Evolutionary conservation across 345 rosid genomes (phyloP), one percentile per base, ranked within the genome.

Genomic region (Syzygium aromaticum): DNA sequence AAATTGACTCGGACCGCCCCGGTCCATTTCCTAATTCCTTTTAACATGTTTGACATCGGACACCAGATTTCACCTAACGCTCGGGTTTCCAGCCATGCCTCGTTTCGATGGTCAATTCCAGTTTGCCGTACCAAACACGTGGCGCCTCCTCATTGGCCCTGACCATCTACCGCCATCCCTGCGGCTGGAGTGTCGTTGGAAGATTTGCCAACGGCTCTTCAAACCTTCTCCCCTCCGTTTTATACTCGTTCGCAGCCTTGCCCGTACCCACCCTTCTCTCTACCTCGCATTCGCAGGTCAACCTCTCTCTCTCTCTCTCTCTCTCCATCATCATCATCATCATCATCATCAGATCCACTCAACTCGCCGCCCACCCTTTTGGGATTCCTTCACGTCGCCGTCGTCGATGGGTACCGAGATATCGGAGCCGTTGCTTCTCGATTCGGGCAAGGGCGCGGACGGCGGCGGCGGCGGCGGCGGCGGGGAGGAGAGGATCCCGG

Each of bases 401-500:
- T 38, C 51, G 7, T 38, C 85, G 83, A 97, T 96, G 98, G 98
- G 93, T 88, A 87, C 77, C 87, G 94, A 90, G 90, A 94, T 92
- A 85, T 88, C 96, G 9, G 94, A 90, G 88, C 92, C 95, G 85
- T 85, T 92, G 90, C 84, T 92, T 8, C 57, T 87, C 27, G 94
- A 89, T 86, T 86, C 93, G 28, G 84, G 25, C 22, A 91, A 88
- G 87, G 8, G 33, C 52, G 54, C 8, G 52, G 51, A 51, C 15
- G 64, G 22, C 6, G 73, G 17, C 53, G 54, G 63, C 22, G 56
- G 6, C 54, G 54, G 13, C 87, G 88, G 83, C 63, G 88, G 49
- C 25, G 88, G 86, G 77, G 87, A 88, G 17, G 94, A 93, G 90
- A 89, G 52, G 73, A 88, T 93, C 7, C 99, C 99, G 38, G 95